A percentile compares a stretch with the other conserved stretches of the same genome.
Conservation (phyloP, 345 rosid genomes). For the Boechera divaricarpa region DNA sequence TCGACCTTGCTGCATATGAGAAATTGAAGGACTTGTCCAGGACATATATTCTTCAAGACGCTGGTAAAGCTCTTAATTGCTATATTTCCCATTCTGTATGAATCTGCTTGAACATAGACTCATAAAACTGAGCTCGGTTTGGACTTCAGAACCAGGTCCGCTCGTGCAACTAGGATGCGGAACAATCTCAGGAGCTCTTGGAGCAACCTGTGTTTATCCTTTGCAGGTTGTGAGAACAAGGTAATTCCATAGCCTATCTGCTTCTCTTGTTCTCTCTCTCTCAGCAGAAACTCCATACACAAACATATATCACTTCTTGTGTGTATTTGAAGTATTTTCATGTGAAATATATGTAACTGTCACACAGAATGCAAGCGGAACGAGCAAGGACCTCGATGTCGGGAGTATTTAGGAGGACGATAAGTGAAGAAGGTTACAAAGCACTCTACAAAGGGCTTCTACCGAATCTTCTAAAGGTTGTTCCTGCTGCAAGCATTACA, state of each 20-base stretch:
- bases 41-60: slow-evolving; percentile 69
- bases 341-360: slow-evolving; percentile 7
- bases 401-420: slow-evolving; percentile 76
- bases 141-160: slow-evolving; percentile 76
- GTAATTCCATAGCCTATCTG: slow-evolving; percentile 42
- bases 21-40: slow-evolving; percentile 81
- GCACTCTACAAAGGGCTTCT: slow-evolving; percentile 88
- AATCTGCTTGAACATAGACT: slow-evolving; percentile 3
- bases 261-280: not conserved
- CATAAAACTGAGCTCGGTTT: slow-evolving; percentile 18
- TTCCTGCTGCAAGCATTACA: slow-evolving; percentile 59
- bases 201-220: slow-evolving; percentile 95
- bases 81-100: not conserved
- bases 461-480: slow-evolving; percentile 80
- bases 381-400: slow-evolving; percentile 67
- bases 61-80: slow-evolving; percentile 50
- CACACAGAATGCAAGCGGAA: slow-evolving; percentile 87
- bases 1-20: slow-evolving; percentile 94
- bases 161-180: slow-evolving; percentile 89
- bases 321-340: not conserved
- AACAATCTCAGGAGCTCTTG: slow-evolving; percentile 84
- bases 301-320: not conserved
- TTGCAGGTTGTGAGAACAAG: slow-evolving; percentile 95
- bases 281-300: not conserved
- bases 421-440: slow-evolving; percentile 66